A percentile compares a stretch with the other conserved stretches of the same genome.
phyloP scores from a whole-genome alignment of 2,329 filamentous ascomycete species.

The Zymoseptoria brevis region DNA sequence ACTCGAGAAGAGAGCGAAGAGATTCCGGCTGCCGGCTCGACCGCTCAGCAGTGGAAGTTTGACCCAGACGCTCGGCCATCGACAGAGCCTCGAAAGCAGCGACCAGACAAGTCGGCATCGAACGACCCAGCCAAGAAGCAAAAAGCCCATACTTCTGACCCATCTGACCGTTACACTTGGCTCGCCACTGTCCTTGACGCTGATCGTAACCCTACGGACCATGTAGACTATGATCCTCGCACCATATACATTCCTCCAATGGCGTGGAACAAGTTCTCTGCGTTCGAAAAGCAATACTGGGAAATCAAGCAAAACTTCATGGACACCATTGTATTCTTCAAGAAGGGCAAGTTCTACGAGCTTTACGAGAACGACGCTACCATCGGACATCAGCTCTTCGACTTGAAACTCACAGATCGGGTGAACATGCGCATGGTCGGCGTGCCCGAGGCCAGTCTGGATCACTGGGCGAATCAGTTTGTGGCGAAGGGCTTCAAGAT shows the following conservation, averaged over 20 bases:
- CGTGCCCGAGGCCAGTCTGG: constrained; percentile 89
- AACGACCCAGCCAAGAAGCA: constrained; percentile 31
- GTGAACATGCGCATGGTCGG: constrained; percentile 99
- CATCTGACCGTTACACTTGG: constrained; percentile 83
- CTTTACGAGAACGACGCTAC: constrained; percentile 97
- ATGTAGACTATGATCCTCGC: constrained; percentile 84
- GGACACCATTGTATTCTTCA: constrained; percentile 98
- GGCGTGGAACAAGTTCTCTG: constrained; percentile 75
- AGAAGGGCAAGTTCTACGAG: constrained; percentile 99
- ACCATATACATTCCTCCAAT: constrained; percentile 81
- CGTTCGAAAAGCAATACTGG: constrained; percentile 98
- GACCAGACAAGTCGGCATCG: constrained; percentile 24
- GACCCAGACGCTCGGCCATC: constrained; percentile 53
- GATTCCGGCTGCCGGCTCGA: constrained; percentile 51
- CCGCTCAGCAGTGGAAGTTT: constrained; percentile 74
- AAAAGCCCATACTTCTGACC: constrained; percentile 74
- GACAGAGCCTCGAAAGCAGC: constrained; percentile 39
- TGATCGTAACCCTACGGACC: constrained; percentile 65
- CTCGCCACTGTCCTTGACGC: constrained; percentile 78
- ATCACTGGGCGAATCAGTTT: constrained; percentile 96
- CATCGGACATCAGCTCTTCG: constrained; percentile 90
- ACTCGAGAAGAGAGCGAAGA: constrained; percentile 42
- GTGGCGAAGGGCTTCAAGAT: constrained; percentile 98
- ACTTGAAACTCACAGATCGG: constrained; percentile 92
- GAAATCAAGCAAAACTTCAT: constrained; percentile 97